These are phyloP conservation scores for Aegilops speltoides DNA, from an alignment of 176 grass and related monocot genomes.

Conservation along the genomic window DNA sequence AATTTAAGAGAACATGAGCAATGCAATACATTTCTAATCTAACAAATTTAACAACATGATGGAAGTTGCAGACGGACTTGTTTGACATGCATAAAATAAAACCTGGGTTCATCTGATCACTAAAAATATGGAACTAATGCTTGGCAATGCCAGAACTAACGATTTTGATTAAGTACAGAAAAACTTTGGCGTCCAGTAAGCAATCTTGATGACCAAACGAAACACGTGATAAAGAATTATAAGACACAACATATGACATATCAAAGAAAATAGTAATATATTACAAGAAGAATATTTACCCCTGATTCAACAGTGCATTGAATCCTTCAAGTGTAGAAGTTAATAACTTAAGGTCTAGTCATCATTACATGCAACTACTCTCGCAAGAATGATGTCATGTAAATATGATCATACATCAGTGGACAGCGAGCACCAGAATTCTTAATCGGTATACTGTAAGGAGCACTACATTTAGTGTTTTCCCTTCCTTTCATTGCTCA, in stretches of 20 bases:
- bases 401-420: neutral
- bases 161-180: neutral
- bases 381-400: neutral
- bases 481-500: constrained; percentile 5
- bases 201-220: constrained; percentile 7
- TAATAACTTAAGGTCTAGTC: constrained; percentile 21
- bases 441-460: neutral
- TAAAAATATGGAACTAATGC: neutral
- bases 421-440: neutral
- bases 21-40: constrained; percentile 6
- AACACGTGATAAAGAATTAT: neutral
- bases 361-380: neutral
- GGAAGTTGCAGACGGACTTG: neutral
- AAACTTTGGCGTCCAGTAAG: neutral
- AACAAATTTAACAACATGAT: neutral
- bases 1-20: constrained; percentile 2
- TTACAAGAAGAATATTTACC: constrained; percentile 1
- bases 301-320: constrained; percentile 15
- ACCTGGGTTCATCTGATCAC: constrained; percentile 3
- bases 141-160: neutral
- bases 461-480: constrained; percentile 12
- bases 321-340: constrained; percentile 1
- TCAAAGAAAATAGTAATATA: neutral
- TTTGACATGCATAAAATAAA: constrained; percentile 18
- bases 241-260: neutral